Percentiles rank a stretch among this genome's conserved stretches.
Conservation (phyloP, 2,329 filamentous ascomycete genomes). For the Hymenoscyphus scutula region DNA sequence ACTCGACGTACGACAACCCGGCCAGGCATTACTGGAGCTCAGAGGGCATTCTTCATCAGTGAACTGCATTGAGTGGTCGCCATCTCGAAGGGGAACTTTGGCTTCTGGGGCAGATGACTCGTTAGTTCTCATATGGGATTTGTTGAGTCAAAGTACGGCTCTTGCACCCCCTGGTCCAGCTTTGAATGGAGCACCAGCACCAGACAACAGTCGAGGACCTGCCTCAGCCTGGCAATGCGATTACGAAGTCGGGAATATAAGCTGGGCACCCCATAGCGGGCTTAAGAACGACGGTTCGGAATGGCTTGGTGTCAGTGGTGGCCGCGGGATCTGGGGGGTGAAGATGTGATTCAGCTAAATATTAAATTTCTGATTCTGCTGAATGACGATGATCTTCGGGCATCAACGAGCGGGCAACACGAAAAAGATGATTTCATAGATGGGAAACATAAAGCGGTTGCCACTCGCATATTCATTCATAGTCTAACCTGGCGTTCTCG, state of each 20-base stretch:
- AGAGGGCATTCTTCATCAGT: constrained; percentile 82
- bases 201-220: constrained; percentile 62
- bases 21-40: constrained; percentile 89
- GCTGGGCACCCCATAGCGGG: constrained; percentile 74
- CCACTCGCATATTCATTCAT: constrained; percentile 20
- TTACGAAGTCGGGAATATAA: constrained; percentile 81
- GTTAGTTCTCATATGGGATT: constrained; percentile 89
- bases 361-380: not conserved
- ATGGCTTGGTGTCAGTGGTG: constrained; percentile 80
- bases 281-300: constrained; percentile 69
- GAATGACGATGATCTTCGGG: not conserved
- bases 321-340: constrained; percentile 73
- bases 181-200: constrained; percentile 49
- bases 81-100: constrained; percentile 78
- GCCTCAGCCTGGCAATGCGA: constrained; percentile 81
- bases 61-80: constrained; percentile 96
- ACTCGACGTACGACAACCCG: constrained; percentile 91
- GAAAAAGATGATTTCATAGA: constrained; percentile 18
- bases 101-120: constrained; percentile 92
- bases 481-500: constrained; percentile 26
- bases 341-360: constrained; percentile 29
- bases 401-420: constrained; percentile 3
- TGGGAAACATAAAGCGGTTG: constrained; percentile 5
- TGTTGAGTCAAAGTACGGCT: constrained; percentile 59
- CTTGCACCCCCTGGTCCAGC: constrained; percentile 37